Percentiles rank a stretch among this genome's conserved stretches.
Evolutionary conservation across 2,329 filamentous ascomycete species (phyloP).

Genomic region (Emmonsia crescens): DNA sequence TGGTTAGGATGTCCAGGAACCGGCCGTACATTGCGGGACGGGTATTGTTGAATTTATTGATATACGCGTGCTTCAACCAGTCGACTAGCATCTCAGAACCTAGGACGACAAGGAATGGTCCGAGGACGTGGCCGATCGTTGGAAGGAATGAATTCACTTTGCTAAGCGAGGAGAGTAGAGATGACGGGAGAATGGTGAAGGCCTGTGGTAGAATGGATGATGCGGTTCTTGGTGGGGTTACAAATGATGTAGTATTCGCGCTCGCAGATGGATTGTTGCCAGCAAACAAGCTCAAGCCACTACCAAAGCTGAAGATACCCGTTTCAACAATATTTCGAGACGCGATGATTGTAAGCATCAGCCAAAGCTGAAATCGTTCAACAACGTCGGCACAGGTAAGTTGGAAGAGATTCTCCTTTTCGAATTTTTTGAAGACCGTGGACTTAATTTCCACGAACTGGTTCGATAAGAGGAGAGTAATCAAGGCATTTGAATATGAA

Average conservation of each 20-base stretch:
- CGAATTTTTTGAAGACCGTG: constrained; percentile 96
- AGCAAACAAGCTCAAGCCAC: constrained; percentile 26
- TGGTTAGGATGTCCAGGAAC: constrained; percentile 86
- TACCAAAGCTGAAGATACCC: constrained; percentile 58
- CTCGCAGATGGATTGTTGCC: constrained; percentile 21
- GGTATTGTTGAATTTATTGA: constrained; percentile 97
- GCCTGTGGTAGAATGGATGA: constrained; percentile 76
- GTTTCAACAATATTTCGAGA: constrained; percentile 95
- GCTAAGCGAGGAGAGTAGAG: constrained; percentile 33
- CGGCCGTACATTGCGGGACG: constrained; percentile 81
- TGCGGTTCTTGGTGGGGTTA: constrained; percentile 44
- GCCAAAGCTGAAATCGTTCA: constrained; percentile 92
- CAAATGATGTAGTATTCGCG: constrained; percentile 41
- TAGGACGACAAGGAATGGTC: constrained; percentile 85
- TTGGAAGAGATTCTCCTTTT: constrained; percentile 96
- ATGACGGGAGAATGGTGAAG: constrained; percentile 67
- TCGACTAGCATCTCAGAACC: constrained; percentile 96
- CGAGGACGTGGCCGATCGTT: constrained; percentile 64
- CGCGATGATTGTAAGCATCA: constrained; percentile 93
- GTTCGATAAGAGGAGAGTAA: constrained; percentile 88
- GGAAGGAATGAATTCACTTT: constrained; percentile 34
- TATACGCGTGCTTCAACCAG: constrained; percentile 94
- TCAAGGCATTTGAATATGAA: constrained; percentile 89
- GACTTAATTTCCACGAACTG: constrained; percentile 99
- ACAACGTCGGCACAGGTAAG: constrained; percentile 94